Base-by-base conservation (phyloP, 139 green algal species). In the Micractinium sp. region DNA sequence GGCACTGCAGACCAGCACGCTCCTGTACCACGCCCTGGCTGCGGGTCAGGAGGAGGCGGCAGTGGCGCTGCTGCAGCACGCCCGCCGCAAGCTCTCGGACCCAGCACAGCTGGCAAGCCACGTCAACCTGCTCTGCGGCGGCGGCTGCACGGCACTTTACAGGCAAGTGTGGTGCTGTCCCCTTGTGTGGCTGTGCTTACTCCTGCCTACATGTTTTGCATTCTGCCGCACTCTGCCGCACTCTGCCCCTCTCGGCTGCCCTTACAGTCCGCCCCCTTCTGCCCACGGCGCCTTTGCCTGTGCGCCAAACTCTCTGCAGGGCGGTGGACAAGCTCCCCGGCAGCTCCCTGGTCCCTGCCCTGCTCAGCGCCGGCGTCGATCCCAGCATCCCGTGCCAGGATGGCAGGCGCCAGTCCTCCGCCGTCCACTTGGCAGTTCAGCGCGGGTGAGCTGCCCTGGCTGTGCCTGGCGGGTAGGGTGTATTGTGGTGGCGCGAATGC, bases 361-460 rank as follows among this genome's bases (percentile, higher is more conserved):
- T 88, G 71, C 85, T 88, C 41, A 36, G 31, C 0, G 67, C 74
- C 4, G 85, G 85, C 13, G 85, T 71, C 14, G 85, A 88, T 41
- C 85, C 85, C 31, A 36, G n/a, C 41, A 19, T 73, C 12, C 16
- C 18, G 15, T 74, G 85, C 73, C 31, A 36, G 29, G 23, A 27
- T 29, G 63, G 67, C 60, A 60, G 85, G 35, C 35, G 60, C 20
- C 56, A 84, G 35, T 71, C 39, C 36, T 80, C 77, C 36, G 86
- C 77, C 18, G 47, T 90, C 61, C 86, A 90, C 38, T 3, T 73
- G 31, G 86, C 86, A 27, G 63, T 63, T 31, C 29, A 77, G 60
- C 33, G 27, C 15, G 53, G 85, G 74, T 78, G 47, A 19, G 71
- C 39, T 29, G 22, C 38, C 33, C 63, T 25, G 20, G 5, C 31